Evolutionary conservation across 495 filamentous ascomycete species (phyloP), one percentile per base, ranked within the genome.

Genomic region (Penicillium manginii): DNA sequence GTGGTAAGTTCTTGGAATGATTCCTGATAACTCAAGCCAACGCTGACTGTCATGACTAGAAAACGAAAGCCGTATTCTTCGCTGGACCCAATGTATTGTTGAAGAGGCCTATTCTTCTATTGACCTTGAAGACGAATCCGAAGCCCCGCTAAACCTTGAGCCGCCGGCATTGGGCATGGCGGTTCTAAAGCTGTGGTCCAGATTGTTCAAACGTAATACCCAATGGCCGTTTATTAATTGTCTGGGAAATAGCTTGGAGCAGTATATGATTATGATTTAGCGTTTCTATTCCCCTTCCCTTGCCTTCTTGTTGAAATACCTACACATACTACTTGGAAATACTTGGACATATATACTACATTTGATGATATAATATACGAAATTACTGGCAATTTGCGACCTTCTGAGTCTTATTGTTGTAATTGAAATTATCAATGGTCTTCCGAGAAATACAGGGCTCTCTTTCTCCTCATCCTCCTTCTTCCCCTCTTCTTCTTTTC

Each of bases 181-280:
- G 0, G 73, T 77, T 11, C 62, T 77, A 1, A 67, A 70, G 42
- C 23, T 77, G 5, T 76, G 74, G 73, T 66, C 74, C n/a, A 66
- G 72, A 15, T 50, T 77, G 14, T 77, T 77, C 48, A 60, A 63
- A 9, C 68, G 66, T 3, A 77, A 77, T 47, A 74, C 69, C 1
- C 73, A 76, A 40, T 77, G 74, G 74, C 67, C 68, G 0, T 75
- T 77, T 45, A 74, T 77, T n/a, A 77, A 77, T 57, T 54, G 70
- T 2, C 59, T 77, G 48, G 73, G 74, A 14, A 58, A 74, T 35
- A 74, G 74, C 42, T 54, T 77, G 58, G 69, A 75, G 47, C 61
- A 58, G 48, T 76, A 73, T 39, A 63, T 70, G 52, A 53, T 55
- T 19, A 67, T 76, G 66, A 67, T 73, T 43, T 65, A 59, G 65